Evolutionary conservation across 2,329 filamentous ascomycete species (phyloP).

Genomic region (Talaromyces albobiverticillius): DNA sequence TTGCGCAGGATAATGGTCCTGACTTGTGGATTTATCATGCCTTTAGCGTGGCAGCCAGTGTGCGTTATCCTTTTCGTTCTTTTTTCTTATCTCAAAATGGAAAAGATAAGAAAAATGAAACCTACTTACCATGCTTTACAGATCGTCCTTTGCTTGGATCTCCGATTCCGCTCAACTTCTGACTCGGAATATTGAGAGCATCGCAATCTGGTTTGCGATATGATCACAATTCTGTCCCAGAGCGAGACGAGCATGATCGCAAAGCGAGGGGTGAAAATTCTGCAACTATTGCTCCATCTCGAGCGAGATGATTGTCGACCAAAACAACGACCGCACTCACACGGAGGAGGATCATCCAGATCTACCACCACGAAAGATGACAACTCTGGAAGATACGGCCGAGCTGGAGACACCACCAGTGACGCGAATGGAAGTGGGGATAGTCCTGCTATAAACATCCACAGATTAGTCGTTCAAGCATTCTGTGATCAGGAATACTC

Average conservation of each 20-base stretch:
- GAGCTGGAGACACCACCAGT: no score
- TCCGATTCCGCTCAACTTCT: conserved; percentile 28
- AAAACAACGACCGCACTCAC: background rate
- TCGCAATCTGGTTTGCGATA: conserved; percentile 21
- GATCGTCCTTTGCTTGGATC: conserved; percentile 39
- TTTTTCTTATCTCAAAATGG: background rate
- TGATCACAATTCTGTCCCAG: conserved; percentile 20
- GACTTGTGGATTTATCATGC: conserved; percentile 45
- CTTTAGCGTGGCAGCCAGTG: conserved; percentile 39
- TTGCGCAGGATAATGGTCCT: conserved; percentile 35
- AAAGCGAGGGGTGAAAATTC: conserved; percentile 19
- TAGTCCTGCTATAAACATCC: background rate
- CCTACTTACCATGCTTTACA: no score
- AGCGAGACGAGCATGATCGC: conserved; percentile 26
- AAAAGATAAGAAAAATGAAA: no score
- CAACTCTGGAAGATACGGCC: no score
- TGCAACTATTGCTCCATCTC: background rate
- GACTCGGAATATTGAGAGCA: conserved; percentile 21
- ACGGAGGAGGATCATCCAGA: background rate
- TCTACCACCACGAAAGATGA: background rate
- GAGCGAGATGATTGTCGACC: background rate
- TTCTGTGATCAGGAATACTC: background rate
- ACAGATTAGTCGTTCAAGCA: background rate
- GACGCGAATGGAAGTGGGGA: background rate
- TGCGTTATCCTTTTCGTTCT: conserved; percentile 11